phyloP scores from a whole-genome alignment of 2,329 filamentous ascomycete species.

The Fusarium sp. region DNA sequence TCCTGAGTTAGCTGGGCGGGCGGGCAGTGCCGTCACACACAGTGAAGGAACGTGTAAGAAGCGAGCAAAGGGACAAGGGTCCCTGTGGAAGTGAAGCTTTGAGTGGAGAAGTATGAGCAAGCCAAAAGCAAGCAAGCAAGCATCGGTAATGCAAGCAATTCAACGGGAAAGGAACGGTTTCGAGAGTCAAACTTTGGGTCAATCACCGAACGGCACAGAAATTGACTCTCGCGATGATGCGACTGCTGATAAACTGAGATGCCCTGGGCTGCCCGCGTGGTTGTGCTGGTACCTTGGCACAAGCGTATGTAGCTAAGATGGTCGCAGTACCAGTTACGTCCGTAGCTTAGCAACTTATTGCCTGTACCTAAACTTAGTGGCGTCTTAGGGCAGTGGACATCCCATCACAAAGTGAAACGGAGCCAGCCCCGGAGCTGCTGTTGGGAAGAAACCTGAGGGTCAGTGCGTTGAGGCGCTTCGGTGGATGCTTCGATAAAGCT shows the following conservation, averaged over 20 bases:
- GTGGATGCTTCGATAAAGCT: conserved; percentile 38
- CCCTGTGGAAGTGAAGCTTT: conserved; percentile 17
- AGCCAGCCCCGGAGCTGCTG: conserved; percentile 14
- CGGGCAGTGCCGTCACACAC: conserved; percentile 43
- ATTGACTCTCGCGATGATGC: conserved; percentile 12
- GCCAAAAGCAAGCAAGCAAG: conserved; percentile 30
- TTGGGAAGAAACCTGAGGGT: conserved; percentile 10
- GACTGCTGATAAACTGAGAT: conserved; percentile 2
- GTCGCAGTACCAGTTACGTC: conserved; percentile 2
- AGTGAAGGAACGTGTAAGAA: conserved; percentile 34
- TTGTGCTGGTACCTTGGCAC: conserved; percentile 32
- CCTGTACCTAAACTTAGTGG: conserved; percentile 11
- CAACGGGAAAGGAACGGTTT: conserved; percentile 5
- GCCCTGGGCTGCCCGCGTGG: conserved; percentile 10
- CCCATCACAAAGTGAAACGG: conserved; percentile 22
- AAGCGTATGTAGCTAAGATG: conserved; percentile 11
- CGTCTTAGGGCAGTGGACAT: conserved; percentile 21
- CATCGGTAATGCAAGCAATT: conserved; percentile 38
- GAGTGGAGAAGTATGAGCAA: conserved; percentile 27
- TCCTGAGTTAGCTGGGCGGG: conserved; percentile 35
- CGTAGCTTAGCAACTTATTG: background rate
- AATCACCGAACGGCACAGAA: background rate
- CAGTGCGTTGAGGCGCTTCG: conserved; percentile 35
- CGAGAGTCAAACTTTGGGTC: conserved; percentile 1
- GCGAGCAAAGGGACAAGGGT: conserved; percentile 26